These are phyloP conservation scores for Smallanthus sonchifolius DNA, from an alignment of 129 eudicot species.

Conservation along the genomic window DNA sequence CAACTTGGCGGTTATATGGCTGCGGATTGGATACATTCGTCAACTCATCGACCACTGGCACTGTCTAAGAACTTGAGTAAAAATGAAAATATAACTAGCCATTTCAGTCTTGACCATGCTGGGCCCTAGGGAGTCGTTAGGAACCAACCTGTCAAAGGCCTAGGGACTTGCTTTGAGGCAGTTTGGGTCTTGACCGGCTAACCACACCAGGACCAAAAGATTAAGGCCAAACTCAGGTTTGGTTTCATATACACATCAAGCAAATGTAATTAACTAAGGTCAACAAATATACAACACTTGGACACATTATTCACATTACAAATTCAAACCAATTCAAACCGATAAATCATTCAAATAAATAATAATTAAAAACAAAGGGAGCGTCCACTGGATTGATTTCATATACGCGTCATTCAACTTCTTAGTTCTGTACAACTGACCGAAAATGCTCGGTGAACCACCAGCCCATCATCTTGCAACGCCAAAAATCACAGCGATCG, in stretches of 20 bases:
- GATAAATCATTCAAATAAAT: neutral
- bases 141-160: too few species aligned
- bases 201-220: too few species aligned
- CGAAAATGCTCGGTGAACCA: neutral
- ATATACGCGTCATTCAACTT: neutral
- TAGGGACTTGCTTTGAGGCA: too few species aligned
- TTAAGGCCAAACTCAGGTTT: neutral
- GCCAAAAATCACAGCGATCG: constrained; percentile 55
- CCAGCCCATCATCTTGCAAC: constrained; percentile 26
- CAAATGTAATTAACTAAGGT: neutral
- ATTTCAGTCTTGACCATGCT: too few species aligned
- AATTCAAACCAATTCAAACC: constrained; percentile 22
- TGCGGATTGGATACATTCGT: too few species aligned
- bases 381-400: neutral
- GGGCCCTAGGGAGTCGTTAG: too few species aligned
- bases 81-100: too few species aligned
- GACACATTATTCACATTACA: neutral
- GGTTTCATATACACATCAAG: neutral
- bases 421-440: constrained; percentile 14
- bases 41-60: too few species aligned
- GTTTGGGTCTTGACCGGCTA: too few species aligned
- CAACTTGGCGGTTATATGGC: too few species aligned
- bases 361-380: neutral
- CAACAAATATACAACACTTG: neutral
- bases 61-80: too few species aligned